Percentiles rank a stretch among this genome's conserved stretches.
These are phyloP conservation scores for Fusarium sp. DNA, from an alignment of 2,329 filamentous ascomycete species.

Conservation along the genomic window DNA sequence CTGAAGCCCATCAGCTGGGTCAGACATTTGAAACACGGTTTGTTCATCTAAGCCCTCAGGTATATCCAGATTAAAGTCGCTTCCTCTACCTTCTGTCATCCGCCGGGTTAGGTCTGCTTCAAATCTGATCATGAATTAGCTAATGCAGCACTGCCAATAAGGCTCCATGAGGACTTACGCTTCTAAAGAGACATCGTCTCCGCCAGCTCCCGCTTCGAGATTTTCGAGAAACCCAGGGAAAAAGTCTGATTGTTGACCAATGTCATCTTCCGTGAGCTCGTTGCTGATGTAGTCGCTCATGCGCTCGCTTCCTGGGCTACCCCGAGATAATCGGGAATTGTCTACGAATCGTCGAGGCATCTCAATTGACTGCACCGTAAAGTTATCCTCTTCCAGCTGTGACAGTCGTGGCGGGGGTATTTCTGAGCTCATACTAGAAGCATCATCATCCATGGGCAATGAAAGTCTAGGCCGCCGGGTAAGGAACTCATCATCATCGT, in stretches of 20 bases:
- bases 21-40: constrained; percentile 64
- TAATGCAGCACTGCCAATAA: neutral
- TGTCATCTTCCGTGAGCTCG: constrained; percentile 55
- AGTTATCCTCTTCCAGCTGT: constrained; percentile 69
- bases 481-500: constrained; percentile 62
- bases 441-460: constrained; percentile 64
- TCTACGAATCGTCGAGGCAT: constrained; percentile 65
- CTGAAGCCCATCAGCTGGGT: constrained; percentile 49
- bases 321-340: constrained; percentile 61
- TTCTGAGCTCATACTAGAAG: constrained; percentile 66
- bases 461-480: constrained; percentile 63
- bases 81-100: constrained; percentile 59
- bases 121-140: constrained; percentile 45
- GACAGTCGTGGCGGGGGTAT: constrained; percentile 66
- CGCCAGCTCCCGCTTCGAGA: constrained; percentile 54
- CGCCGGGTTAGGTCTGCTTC: constrained; percentile 58
- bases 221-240: constrained; percentile 63
- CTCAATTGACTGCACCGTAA: constrained; percentile 71
- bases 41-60: constrained; percentile 62
- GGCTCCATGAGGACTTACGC: constrained; percentile 49
- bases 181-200: constrained; percentile 59
- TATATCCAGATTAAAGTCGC: constrained; percentile 65
- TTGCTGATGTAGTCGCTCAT: constrained; percentile 65
- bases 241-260: constrained; percentile 63
- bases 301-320: constrained; percentile 65